These are phyloP conservation scores for Auricularia auricula-judae DNA, from an alignment of 768 basidiomycete genomes.

Conservation along the genomic window DNA sequence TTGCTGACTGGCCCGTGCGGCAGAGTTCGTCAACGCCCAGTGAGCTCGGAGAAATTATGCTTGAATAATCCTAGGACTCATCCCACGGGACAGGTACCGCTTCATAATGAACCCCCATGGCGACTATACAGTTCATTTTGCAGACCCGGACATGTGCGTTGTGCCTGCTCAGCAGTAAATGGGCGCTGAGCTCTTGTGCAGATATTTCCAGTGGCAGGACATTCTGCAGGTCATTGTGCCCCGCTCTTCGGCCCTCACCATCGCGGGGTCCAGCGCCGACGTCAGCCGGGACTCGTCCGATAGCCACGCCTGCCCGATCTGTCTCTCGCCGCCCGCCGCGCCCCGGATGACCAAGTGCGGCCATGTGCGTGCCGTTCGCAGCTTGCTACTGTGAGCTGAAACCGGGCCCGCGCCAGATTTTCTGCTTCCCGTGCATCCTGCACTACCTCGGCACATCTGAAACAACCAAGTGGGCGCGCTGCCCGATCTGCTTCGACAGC, in stretches of 20 bases:
- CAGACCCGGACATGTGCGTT: constrained; percentile 84
- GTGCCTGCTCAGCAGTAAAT: background rate
- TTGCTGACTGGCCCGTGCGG: constrained; percentile 6
- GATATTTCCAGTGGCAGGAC: constrained; percentile 94
- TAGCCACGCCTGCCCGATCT: constrained; percentile 83
- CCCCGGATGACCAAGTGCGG: constrained; percentile 96
- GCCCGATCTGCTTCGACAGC: constrained; percentile 94
- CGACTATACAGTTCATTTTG: constrained; percentile 91
- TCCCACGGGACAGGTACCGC: constrained; percentile 30
- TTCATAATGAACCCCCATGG: constrained; percentile 91
- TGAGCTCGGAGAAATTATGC: constrained; percentile 17
- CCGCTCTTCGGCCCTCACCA: constrained; percentile 62
- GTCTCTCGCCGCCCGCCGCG: constrained; percentile 80
- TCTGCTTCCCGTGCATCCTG: constrained; percentile 88
- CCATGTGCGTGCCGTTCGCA: constrained; percentile 57
- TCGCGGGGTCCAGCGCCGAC: constrained; percentile 34
- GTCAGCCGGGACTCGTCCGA: constrained; percentile 36
- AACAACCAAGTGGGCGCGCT: constrained; percentile 76
- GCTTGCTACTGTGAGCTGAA: background rate
- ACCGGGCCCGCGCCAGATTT: constrained; percentile 47
- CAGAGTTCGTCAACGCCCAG: constrained; percentile 92
- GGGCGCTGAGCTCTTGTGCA: constrained; percentile 19
- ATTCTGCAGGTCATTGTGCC: constrained; percentile 92
- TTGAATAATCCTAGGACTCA: background rate
- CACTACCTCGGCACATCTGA: constrained; percentile 82